These are phyloP conservation scores for Phanerodontia chrysosporium DNA, from an alignment of 768 basidiomycete genomes.

Conservation along the genomic window DNA sequence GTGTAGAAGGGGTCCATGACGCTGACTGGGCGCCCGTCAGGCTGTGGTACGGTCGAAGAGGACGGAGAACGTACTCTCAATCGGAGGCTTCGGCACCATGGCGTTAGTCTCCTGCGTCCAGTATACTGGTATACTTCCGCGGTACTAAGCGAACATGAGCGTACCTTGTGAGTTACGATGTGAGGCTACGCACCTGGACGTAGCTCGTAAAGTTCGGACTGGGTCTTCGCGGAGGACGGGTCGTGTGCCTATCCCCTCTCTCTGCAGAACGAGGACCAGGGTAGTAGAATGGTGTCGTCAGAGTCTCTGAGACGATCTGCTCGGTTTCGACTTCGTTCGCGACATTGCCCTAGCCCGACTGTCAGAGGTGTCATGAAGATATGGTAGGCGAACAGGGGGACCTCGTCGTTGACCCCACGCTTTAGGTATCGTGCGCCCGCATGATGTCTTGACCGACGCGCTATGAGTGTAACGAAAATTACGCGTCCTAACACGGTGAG, in stretches of 20 bases:
- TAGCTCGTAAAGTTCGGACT: constrained; percentile 92
- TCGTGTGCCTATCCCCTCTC: neutral
- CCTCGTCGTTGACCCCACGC: constrained; percentile 91
- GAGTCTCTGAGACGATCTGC: constrained; percentile 89
- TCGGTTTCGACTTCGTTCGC: constrained; percentile 99
- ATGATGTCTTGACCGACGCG: constrained; percentile 88
- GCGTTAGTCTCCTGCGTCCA: constrained; percentile 94
- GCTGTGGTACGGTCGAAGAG: neutral
- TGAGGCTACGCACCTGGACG: constrained; percentile 59
- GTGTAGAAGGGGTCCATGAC: constrained; percentile 94
- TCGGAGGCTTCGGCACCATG: constrained; percentile 91
- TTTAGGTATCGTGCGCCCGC: constrained; percentile 94
- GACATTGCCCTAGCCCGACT: constrained; percentile 73
- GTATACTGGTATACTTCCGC: constrained; percentile 92
- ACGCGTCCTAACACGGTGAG: constrained; percentile 86
- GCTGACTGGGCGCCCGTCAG: constrained; percentile 51
- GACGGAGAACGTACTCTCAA: constrained; percentile 67
- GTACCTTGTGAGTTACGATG: neutral
- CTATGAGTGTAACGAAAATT: constrained; percentile 92
- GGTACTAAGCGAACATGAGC: constrained; percentile 67
- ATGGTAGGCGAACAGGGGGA: constrained; percentile 22
- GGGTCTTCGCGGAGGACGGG: constrained; percentile 39
- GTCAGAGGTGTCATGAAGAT: neutral
- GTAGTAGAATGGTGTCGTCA: constrained; percentile 86
- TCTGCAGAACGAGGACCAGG: constrained; percentile 34